Base-by-base conservation (phyloP, 305 asterid species). In the Andrographis paniculata region DNA sequence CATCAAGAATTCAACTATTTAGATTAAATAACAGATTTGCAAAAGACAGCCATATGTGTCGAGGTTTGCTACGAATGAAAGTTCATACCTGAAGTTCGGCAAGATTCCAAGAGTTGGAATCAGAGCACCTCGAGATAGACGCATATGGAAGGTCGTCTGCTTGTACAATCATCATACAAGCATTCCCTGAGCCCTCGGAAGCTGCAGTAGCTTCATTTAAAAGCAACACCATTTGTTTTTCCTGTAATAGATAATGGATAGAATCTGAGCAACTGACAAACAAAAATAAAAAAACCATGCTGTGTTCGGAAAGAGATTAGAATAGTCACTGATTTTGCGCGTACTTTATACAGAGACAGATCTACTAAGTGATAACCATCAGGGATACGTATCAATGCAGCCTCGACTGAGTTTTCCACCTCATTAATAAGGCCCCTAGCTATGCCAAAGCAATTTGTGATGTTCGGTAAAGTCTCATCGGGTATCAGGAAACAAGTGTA, bases 281-380 rank as follows among this genome's bases (percentile, higher is more conserved):
- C 35, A 30, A 27, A 45, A 27, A 45, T 16, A 42, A 9, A 3
- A 44, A 19, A 10, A 20, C 60, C 52, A n/a, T n/a, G n/a, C n/a
- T n/a, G n/a, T n/a, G n/a, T n/a, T n/a, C n/a, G n/a, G 66, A 60
- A 56, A 31, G 37, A 55, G 43, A 40, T 58, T 15, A 39, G 5
- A 42, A 20, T 11, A 28, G 46, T n/a, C 10, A 65, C 42, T 23
- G 15, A 48, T 55, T 24, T 28, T 15, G 40, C 48, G 27, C 60
- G 62, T 80, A 86, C 96, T 65, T 78, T 83, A 65, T 91, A 91
- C 31, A 83, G 65, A 43, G 93, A 80, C 44, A 91, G 67, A 69
- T 91, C 99, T 49, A 77, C 82, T 53, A 94, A 83, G 42, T 53
- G 61, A 71, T 76, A 80, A 57, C 85, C 94, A 72, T 78, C 79